Conservation (phyloP, 2,329 filamentous ascomycete species). For the Colletotrichum eremochloae region DNA sequence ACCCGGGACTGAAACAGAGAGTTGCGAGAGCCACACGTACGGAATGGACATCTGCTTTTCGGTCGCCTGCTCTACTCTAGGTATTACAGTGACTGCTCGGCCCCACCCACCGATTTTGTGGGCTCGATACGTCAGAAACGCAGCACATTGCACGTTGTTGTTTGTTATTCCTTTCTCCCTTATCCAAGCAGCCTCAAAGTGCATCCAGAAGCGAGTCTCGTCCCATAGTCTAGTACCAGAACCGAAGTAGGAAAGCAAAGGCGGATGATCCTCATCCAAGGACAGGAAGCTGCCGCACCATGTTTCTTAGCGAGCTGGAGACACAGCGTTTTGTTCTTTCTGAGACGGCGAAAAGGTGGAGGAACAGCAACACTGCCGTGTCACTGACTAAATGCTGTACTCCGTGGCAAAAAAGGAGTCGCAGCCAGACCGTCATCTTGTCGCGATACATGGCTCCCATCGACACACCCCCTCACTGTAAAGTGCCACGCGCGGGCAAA, state of each 20-base stretch:
- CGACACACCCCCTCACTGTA: background rate
- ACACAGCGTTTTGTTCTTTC: conserved; percentile 1
- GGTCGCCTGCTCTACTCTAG: background rate
- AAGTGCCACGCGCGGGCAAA: background rate
- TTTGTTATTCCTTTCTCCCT: background rate
- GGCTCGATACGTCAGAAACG: background rate
- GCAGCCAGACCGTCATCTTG: conserved; percentile 8
- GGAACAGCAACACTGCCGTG: conserved; percentile 3
- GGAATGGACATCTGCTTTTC: background rate
- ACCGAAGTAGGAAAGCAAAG: conserved; percentile 12
- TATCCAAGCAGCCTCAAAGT: background rate
- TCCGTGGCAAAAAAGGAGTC: conserved; percentile 2
- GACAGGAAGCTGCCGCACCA: background rate
- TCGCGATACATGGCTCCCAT: conserved; percentile 17
- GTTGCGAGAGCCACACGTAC: background rate
- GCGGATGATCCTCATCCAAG: conserved; percentile 10
- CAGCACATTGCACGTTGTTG: background rate
- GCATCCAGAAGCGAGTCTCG: conserved; percentile 11
- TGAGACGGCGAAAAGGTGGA: background rate
- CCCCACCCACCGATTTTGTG: background rate
- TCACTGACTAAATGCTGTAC: conserved; percentile 1
- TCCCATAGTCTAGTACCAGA: conserved; percentile 7
- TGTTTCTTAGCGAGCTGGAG: background rate
- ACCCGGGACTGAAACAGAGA: conserved; percentile 37
- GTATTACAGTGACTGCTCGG: background rate